These are phyloP conservation scores for Nidularia pulvinata DNA, from an alignment of 768 basidiomycete species.

Conservation along the genomic window DNA sequence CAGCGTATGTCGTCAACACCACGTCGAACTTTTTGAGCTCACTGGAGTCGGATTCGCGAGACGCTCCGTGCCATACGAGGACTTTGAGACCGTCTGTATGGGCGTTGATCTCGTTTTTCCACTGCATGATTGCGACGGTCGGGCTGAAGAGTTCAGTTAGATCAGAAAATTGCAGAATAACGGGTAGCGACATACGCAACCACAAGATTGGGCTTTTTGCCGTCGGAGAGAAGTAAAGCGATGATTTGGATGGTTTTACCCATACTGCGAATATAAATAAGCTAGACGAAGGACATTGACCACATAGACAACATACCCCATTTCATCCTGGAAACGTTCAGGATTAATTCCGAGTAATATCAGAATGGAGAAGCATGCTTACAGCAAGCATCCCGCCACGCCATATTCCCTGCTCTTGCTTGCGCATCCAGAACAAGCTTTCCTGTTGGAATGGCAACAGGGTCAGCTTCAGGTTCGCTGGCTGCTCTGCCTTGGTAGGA, in stretches of 20 bases:
- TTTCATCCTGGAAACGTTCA: constrained; percentile 65
- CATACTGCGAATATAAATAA: constrained; percentile 71
- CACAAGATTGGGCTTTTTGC: constrained; percentile 83
- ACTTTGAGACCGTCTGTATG: constrained; percentile 87
- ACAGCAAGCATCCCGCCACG: constrained; percentile 92
- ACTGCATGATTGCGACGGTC: constrained; percentile 70
- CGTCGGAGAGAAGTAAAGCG: constrained; percentile 79
- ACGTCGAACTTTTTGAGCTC: constrained; percentile 88
- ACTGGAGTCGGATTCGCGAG: constrained; percentile 63
- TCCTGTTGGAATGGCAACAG: constrained; percentile 96
- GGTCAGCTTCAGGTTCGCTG: constrained; percentile 77
- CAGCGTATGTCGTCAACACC: constrained; percentile 87
- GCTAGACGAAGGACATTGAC: too few relatives aligned
- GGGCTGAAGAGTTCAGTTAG: constrained; percentile 43
- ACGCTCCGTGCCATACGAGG: constrained; percentile 89
- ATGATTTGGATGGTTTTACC: constrained; percentile 98
- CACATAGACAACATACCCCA: constrained; percentile 61
- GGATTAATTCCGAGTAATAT: neutral
- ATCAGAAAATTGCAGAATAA: constrained; percentile 35
- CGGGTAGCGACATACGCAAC: constrained; percentile 66
- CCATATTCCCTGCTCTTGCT: constrained; percentile 90
- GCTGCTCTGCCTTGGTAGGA: constrained; percentile 77
- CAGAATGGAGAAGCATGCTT: constrained; percentile 20
- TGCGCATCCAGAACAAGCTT: constrained; percentile 93
- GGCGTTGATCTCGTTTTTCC: constrained; percentile 90